These are phyloP conservation scores for Clonostachys rosea DNA, from an alignment of 2,329 filamentous ascomycete genomes.

Conservation along the genomic window DNA sequence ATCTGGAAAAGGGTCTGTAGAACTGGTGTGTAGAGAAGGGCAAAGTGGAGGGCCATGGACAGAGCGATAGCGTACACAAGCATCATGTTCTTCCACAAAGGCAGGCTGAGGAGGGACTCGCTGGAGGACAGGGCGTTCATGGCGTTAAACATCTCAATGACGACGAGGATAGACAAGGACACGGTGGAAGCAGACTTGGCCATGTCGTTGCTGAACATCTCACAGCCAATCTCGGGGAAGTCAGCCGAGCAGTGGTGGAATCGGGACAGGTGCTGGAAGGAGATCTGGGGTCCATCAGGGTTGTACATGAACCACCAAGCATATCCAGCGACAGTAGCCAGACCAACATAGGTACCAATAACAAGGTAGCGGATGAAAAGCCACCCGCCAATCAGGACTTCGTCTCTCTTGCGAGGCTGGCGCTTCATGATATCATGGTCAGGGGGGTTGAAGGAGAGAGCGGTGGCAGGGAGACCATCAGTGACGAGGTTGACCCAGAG, in stretches of 20 bases:
- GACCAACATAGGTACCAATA: slow-evolving; percentile 90
- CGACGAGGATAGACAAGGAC: slow-evolving; percentile 85
- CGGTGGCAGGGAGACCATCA: slow-evolving; percentile 92
- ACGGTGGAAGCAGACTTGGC: slow-evolving; percentile 89
- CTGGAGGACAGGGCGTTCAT: slow-evolving; percentile 97
- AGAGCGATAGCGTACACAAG: slow-evolving; percentile 90
- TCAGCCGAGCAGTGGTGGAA: slow-evolving; percentile 89
- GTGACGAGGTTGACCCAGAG: slow-evolving; percentile 99
- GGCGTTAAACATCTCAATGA: slow-evolving; percentile 99
- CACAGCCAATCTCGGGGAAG: slow-evolving; percentile 86
- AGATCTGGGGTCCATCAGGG: slow-evolving; percentile 82
- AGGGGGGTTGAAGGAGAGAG: slow-evolving; percentile 96
- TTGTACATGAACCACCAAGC: slow-evolving; percentile 99
- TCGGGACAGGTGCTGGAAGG: slow-evolving; percentile 81
- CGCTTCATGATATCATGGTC: slow-evolving; percentile 98
- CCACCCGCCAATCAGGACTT: slow-evolving; percentile 90
- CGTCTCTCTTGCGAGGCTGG: slow-evolving; percentile 85
- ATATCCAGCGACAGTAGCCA: slow-evolving; percentile 93
- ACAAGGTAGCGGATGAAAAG: slow-evolving; percentile 97
- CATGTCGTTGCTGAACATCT: slow-evolving; percentile 84
- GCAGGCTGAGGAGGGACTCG: slow-evolving; percentile 88
- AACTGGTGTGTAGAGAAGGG: slow-evolving; percentile 85
- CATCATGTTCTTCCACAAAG: slow-evolving; percentile 98
- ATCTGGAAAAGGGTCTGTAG: slow-evolving; percentile 89
- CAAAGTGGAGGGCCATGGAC: slow-evolving; percentile 94